These are phyloP conservation scores for Miscanthus lutarioriparius DNA, from an alignment of 176 grass and related monocot genomes.

Conservation along the genomic window DNA sequence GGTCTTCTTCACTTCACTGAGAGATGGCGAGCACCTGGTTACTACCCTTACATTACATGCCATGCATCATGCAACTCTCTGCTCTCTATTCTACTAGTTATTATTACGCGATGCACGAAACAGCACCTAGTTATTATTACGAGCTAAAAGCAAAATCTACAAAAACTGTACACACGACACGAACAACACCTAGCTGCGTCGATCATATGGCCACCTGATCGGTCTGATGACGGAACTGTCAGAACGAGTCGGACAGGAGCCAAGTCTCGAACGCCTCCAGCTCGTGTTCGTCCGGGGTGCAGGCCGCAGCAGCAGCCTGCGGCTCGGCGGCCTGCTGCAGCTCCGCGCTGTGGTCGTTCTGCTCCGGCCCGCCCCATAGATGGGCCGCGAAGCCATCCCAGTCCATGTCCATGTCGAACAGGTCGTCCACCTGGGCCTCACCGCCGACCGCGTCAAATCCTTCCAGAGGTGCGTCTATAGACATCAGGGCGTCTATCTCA, in stretches of 20 bases:
- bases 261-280: conserved; percentile 60
- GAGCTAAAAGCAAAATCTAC: too few species aligned
- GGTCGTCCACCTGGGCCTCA: conserved; percentile 33
- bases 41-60: too few species aligned
- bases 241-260: conserved; percentile 56
- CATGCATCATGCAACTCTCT: too few species aligned
- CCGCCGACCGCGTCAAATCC: neutral
- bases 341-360: neutral
- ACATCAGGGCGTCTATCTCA: conserved; percentile 47
- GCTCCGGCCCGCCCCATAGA: conserved; percentile 43
- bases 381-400: conserved; percentile 56
- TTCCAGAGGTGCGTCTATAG: neutral
- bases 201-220: too few species aligned
- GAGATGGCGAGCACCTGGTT: too few species aligned
- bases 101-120: too few species aligned
- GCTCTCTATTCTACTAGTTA: too few species aligned
- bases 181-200: too few species aligned
- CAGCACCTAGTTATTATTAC: too few species aligned
- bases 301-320: too few species aligned
- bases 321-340: neutral
- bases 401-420: conserved; percentile 60
- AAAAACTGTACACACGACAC: too few species aligned
- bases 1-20: too few species aligned
- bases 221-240: neutral
- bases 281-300: conserved; percentile 24